Conservation (phyloP, 371 early-diverging fungal species). For the Amoeboaphelidium protococcarum region DNA sequence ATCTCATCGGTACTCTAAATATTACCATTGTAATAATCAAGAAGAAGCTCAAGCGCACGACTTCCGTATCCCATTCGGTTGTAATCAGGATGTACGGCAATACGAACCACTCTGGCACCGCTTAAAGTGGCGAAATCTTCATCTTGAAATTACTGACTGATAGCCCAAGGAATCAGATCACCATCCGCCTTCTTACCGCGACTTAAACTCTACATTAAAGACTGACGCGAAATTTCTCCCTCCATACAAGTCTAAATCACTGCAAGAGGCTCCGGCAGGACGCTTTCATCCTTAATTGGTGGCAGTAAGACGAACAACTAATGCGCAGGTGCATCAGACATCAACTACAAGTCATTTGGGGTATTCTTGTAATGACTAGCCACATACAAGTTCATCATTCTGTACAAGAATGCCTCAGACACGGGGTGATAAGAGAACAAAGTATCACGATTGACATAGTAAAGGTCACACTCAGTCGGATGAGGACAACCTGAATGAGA, state of each 20-base stretch:
- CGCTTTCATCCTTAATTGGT: constrained; percentile 29
- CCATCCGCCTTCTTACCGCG: constrained; percentile 70
- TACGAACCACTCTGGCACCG: constrained; percentile 97
- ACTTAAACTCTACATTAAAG: constrained; percentile 50
- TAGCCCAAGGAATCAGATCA: constrained; percentile 94
- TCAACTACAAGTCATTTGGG: constrained; percentile 93
- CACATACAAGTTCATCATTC: constrained; percentile 88
- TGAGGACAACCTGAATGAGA: constrained; percentile 52
- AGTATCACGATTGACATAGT: constrained; percentile 82
- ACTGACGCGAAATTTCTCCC: constrained; percentile 68
- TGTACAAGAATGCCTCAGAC: constrained; percentile 82
- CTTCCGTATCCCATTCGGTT: constrained; percentile 92
- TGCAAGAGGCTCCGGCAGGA: constrained; percentile 76
- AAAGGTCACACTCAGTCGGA: constrained; percentile 80
- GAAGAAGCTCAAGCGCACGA: constrained; percentile 53
- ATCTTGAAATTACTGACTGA: constrained; percentile 83
- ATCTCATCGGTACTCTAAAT: constrained; percentile 35
- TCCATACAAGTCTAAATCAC: constrained; percentile 73
- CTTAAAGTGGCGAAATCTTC: constrained; percentile 76
- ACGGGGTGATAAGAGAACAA: constrained; percentile 87
- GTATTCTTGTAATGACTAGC: constrained; percentile 98
- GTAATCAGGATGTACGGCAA: constrained; percentile 96
- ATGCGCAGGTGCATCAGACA: constrained; percentile 96
- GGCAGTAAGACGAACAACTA: constrained; percentile 89
- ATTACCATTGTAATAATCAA: constrained; percentile 53